Percentiles rank a stretch among this genome's conserved stretches.
phyloP scores from a whole-genome alignment of 1,139 yeast species.

The Debaryomyces coudertii region DNA sequence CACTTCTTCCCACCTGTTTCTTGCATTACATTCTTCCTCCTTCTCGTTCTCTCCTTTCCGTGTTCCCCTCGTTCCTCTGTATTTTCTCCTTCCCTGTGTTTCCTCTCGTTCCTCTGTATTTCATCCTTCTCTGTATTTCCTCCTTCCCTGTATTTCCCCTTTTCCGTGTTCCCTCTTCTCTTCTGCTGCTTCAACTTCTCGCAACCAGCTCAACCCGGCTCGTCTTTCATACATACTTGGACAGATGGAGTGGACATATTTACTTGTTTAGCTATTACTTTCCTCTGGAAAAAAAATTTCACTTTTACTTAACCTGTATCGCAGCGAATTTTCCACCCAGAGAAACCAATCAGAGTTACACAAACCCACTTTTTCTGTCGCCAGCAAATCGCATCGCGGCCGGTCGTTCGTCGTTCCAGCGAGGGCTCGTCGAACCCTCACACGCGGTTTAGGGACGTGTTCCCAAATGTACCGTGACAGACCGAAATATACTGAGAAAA shows the following conservation, averaged over 20 bases:
- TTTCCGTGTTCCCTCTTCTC: too few relatives aligned
- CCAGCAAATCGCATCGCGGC: constrained; percentile 2
- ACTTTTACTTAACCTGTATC: constrained; percentile 4
- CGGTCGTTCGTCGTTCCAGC: not conserved
- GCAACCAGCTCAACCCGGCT: not conserved
- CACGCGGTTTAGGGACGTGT: not conserved
- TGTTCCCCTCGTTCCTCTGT: not conserved
- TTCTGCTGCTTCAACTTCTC: not conserved
- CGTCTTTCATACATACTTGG: constrained; percentile 54
- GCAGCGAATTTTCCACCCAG: not conserved
- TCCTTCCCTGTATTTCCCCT: too few relatives aligned
- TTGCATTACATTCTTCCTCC: not conserved
- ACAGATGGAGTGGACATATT: constrained; percentile 68
- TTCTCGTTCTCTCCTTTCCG: not conserved
- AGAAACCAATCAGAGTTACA: not conserved
- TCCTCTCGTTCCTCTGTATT: not conserved
- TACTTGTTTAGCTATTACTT: constrained; percentile 19
- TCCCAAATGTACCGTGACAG: not conserved
- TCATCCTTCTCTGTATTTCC: not conserved
- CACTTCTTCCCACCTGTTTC: too few relatives aligned
- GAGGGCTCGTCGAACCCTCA: constrained; percentile 4
- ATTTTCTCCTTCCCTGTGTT: not conserved
- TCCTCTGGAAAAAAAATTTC: constrained; percentile 14
- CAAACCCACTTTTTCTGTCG: not conserved
- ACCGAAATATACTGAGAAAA: not conserved